phyloP scores from a whole-genome alignment of 257 asterid genomes.

The Plantago ovata region DNA sequence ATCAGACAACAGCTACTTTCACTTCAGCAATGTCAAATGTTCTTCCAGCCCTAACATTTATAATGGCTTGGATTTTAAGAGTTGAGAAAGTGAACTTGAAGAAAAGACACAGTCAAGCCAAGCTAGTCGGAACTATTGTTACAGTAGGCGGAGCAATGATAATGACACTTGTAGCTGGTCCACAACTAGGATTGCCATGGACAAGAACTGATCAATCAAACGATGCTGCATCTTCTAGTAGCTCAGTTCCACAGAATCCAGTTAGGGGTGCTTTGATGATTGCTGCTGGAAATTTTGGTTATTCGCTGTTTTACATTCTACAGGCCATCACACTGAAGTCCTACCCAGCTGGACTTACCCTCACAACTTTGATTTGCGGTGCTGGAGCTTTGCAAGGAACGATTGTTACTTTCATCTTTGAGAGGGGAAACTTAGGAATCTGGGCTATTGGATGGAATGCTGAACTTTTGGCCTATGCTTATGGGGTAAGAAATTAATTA shows the following conservation, averaged over 20 bases:
- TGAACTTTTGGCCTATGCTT: constrained; percentile 30
- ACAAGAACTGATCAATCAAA: constrained; percentile 22
- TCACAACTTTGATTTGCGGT: constrained; percentile 38
- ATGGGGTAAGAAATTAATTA: constrained; percentile 28
- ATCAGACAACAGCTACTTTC: constrained; percentile 40
- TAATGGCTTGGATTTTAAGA: constrained; percentile 20
- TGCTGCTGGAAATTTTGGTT: constrained; percentile 33
- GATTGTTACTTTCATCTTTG: constrained; percentile 29
- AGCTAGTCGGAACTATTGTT: constrained; percentile 35
- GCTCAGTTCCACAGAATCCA: constrained; percentile 22
- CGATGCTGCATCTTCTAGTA: not conserved
- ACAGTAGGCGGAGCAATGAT: constrained; percentile 48
- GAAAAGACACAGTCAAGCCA: constrained; percentile 31
- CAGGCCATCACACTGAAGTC: constrained; percentile 41
- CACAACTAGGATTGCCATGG: constrained; percentile 37
- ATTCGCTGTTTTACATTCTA: constrained; percentile 38
- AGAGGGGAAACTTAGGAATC: constrained; percentile 26
- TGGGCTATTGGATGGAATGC: constrained; percentile 38
- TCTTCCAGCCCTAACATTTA: constrained; percentile 41
- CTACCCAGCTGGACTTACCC: constrained; percentile 41
- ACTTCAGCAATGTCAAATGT: constrained; percentile 39
- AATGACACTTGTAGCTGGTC: constrained; percentile 43
- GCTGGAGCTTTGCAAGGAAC: constrained; percentile 33
- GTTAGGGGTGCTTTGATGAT: constrained; percentile 39
- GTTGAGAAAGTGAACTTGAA: constrained; percentile 38